A percentile compares a stretch with the other conserved stretches of the same genome.
These are phyloP conservation scores for Kalmanozyma brasiliensis DNA, from an alignment of 1,284 basidiomycete species.

Conservation along the genomic window DNA sequence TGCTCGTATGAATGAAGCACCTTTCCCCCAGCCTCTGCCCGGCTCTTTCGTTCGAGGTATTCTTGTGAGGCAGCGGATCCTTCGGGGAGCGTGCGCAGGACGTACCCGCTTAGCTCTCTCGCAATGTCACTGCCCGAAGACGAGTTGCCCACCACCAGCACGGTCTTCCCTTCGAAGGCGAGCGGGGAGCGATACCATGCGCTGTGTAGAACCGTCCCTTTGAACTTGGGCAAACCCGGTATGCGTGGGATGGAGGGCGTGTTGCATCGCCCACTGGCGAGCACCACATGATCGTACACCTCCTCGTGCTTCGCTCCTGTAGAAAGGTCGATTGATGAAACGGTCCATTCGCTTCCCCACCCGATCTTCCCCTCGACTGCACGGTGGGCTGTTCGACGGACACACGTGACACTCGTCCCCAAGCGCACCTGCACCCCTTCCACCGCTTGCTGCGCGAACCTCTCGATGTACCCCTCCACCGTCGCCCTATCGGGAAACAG, in stretches of 20 bases:
- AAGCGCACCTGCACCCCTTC: conserved; percentile 63
- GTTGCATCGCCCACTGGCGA: conserved; percentile 71
- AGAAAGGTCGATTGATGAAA: conserved; percentile 9
- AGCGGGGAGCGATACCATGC: conserved; percentile 70
- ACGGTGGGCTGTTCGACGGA: conserved; percentile 27
- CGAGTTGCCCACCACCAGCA: conserved; percentile 72
- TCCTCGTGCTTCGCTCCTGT: conserved; percentile 11
- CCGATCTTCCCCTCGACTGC: conserved; percentile 5
- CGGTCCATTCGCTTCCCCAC: conserved; percentile 52
- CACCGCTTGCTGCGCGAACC: conserved; percentile 60
- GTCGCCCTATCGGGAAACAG: conserved; percentile 45
- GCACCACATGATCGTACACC: conserved; percentile 50
- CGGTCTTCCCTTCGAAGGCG: conserved; percentile 61
- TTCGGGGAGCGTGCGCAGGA: conserved; percentile 40
- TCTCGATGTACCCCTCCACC: conserved; percentile 69
- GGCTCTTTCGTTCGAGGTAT: conserved; percentile 19
- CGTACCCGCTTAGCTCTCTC: conserved; percentile 69
- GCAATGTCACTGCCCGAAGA: conserved; percentile 72
- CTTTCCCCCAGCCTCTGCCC: not conserved
- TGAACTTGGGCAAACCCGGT: conserved; percentile 68
- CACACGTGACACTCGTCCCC: conserved; percentile 65
- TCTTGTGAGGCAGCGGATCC: conserved; percentile 15
- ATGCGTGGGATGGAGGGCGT: conserved; percentile 70
- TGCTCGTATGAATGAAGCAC: conserved; percentile 56
- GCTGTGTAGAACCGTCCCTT: conserved; percentile 69